Evolutionary conservation across 306 rosid species (phyloP).

Genomic region (Vigna mungo): DNA sequence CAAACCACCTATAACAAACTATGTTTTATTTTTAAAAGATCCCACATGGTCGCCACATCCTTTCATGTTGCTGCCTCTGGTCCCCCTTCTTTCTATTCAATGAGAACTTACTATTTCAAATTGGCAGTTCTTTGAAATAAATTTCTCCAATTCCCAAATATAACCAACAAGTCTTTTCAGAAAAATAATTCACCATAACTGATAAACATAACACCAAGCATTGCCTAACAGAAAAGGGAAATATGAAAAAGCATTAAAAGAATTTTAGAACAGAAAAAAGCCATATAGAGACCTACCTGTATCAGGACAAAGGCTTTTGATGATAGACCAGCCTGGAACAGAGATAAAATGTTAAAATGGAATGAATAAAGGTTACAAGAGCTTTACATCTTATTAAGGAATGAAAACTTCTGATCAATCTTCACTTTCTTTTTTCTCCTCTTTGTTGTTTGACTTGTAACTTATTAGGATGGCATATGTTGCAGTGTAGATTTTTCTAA

Average conservation of each 20-base stretch:
- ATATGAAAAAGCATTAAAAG: conserved; percentile 34
- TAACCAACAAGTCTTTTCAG: conserved; percentile 13
- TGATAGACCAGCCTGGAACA: conserved; percentile 90
- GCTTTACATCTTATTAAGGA: not conserved
- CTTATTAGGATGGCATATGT: not conserved
- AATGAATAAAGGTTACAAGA: conserved; percentile 38
- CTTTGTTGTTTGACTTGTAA: not conserved
- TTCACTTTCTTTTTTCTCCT: not conserved
- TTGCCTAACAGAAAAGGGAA: conserved; percentile 28
- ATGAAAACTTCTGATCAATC: not conserved
- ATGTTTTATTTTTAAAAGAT: too few relatives aligned
- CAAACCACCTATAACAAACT: too few relatives aligned
- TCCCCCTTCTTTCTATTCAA: too few relatives aligned
- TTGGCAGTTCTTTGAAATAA: conserved; percentile 6
- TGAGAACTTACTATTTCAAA: not conserved
- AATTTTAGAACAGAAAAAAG: conserved; percentile 36
- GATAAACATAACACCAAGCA: conserved; percentile 22
- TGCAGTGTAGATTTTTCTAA: not conserved
- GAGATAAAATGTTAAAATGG: conserved; percentile 23
- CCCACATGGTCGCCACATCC: too few relatives aligned
- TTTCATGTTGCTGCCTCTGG: too few relatives aligned
- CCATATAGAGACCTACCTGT: conserved; percentile 68
- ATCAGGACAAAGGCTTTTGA: conserved; percentile 88
- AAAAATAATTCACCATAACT: conserved; percentile 19
- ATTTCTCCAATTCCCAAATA: conserved; percentile 24